phyloP scores from a whole-genome alignment of 306 rosid genomes.

The Vigna mungo region DNA sequence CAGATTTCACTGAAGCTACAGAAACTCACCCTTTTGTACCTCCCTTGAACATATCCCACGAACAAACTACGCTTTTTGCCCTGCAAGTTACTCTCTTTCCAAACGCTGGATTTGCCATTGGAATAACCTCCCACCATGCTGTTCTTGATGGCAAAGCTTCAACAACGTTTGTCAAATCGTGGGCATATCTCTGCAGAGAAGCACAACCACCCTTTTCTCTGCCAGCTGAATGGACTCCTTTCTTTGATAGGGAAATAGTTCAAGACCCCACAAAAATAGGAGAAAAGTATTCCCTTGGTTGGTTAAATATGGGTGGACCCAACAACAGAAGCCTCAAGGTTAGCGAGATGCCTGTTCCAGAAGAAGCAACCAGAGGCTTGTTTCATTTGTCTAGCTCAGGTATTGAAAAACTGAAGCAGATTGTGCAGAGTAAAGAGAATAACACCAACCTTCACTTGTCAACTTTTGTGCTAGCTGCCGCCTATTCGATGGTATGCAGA shows the following conservation, averaged over 20 bases:
- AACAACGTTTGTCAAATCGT: slow-evolving; percentile 56
- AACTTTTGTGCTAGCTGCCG: slow-evolving; percentile 41
- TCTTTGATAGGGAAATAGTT: slow-evolving; percentile 48
- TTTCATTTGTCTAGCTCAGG: slow-evolving; percentile 39
- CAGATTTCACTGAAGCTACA: slow-evolving; percentile 22
- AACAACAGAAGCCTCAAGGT: slow-evolving; percentile 55
- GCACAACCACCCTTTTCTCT: background rate
- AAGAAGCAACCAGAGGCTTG: slow-evolving; percentile 40
- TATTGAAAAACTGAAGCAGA: slow-evolving; percentile 44
- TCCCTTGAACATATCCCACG: slow-evolving; percentile 35
- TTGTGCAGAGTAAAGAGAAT: slow-evolving; percentile 2
- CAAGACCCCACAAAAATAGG: slow-evolving; percentile 46
- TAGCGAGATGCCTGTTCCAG: slow-evolving; percentile 44
- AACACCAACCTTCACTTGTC: slow-evolving; percentile 42
- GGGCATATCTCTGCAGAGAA: slow-evolving; percentile 58
- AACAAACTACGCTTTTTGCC: slow-evolving; percentile 42
- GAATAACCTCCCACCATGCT: slow-evolving; percentile 55
- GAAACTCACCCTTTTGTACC: slow-evolving; percentile 52
- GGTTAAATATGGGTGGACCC: slow-evolving; percentile 55
- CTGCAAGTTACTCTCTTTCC: slow-evolving; percentile 58
- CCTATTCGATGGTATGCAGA: slow-evolving; percentile 44
- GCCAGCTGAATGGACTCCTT: slow-evolving; percentile 44
- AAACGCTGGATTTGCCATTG: slow-evolving; percentile 53
- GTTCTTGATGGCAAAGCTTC: slow-evolving; percentile 52
- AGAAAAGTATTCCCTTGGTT: slow-evolving; percentile 29